Evolutionary conservation across 1,139 yeast genomes (phyloP).

Genomic region (Lodderomyces parapsilosis): DNA sequence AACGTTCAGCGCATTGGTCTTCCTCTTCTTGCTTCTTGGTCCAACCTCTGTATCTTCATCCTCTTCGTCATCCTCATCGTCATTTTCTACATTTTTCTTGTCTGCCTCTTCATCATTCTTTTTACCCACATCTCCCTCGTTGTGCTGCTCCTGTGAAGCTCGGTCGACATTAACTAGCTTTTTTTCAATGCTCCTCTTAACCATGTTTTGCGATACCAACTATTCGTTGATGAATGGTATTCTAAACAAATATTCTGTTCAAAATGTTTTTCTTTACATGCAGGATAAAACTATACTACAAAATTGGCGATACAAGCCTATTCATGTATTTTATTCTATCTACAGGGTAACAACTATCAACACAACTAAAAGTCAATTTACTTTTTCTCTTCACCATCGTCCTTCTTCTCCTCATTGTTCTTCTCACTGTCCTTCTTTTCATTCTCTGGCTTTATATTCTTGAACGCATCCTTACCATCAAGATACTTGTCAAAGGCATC

Average conservation of each 20-base stretch:
- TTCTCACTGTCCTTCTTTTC: conserved; percentile 26
- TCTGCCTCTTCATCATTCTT: conserved; percentile 3
- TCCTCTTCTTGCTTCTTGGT: conserved; percentile 6
- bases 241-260: no score
- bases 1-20: conserved; percentile 3
- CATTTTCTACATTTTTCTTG: conserved; percentile 6
- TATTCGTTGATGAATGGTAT: neutral
- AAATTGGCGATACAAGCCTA: neutral
- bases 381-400: conserved; percentile 2
- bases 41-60: conserved; percentile 12
- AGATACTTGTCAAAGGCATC: conserved; percentile 91
- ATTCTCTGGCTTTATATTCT: conserved; percentile 21
- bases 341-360: neutral
- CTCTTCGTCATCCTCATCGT: no score
- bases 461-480: conserved; percentile 38
- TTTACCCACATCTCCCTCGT: conserved; percentile 1
- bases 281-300: neutral
- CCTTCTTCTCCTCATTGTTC: conserved; percentile 3
- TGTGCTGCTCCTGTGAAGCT: conserved; percentile 1
- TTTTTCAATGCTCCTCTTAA: neutral
- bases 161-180: conserved; percentile 1
- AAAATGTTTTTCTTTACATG: no score
- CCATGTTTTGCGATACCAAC: neutral
- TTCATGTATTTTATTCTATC: conserved; percentile 1
- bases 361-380: neutral